Evolutionary conservation across 208 protist species (phyloP).

Genomic region (Trypanosoma caninum): DNA sequence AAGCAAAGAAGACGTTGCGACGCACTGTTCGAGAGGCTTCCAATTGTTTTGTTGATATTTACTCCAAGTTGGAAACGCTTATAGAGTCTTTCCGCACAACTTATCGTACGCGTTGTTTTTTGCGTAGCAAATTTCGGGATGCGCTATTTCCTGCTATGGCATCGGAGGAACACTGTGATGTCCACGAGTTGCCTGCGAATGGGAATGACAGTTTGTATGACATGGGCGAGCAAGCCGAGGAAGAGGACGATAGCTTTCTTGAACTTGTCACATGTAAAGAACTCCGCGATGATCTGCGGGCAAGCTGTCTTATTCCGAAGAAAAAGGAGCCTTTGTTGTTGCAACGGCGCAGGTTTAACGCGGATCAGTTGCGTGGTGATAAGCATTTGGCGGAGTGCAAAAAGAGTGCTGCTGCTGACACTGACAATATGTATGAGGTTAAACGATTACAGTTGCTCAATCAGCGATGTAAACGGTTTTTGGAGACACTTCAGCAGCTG

Average conservation of each 20-base stretch:
- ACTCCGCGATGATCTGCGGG: conserved; percentile 7
- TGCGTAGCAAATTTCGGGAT: background rate
- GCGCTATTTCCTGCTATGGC: conserved; percentile 2
- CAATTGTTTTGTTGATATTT: background rate
- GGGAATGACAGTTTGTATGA: background rate
- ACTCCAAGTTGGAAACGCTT: conserved; percentile 7
- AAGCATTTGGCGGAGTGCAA: background rate
- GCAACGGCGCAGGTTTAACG: background rate
- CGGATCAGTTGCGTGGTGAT: background rate
- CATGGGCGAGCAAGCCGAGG: conserved; percentile 12
- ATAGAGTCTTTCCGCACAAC: conserved; percentile 2
- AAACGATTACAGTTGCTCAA: conserved; percentile 7
- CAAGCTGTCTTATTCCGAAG: background rate
- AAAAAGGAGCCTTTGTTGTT: background rate
- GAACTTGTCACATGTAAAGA: conserved; percentile 5
- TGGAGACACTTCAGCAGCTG: conserved; percentile 13
- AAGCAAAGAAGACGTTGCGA: conserved; percentile 1
- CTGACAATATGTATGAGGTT: background rate
- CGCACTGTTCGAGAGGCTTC: background rate
- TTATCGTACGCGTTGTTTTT: background rate
- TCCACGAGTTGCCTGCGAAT: background rate
- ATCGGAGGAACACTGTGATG: background rate
- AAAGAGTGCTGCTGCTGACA: background rate
- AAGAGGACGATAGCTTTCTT: conserved; percentile 5
- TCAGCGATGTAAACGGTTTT: conserved; percentile 5